Conservation (phyloP, 768 basidiomycete species). For the Lepiota subincarnata region DNA sequence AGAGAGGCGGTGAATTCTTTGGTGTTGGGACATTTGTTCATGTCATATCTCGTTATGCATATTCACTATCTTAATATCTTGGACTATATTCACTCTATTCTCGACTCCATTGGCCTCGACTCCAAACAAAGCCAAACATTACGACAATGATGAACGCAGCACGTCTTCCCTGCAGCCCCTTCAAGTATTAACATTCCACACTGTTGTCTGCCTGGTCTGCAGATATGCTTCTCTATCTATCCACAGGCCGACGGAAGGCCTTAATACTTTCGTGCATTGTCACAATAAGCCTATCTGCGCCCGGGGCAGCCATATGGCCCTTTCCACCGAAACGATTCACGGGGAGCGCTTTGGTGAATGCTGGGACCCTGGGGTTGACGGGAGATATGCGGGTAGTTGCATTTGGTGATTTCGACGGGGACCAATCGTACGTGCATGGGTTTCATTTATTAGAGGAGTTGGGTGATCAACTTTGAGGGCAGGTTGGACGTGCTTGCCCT, state of each 20-base stretch:
- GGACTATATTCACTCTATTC: background rate
- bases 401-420: slow-evolving; percentile 93
- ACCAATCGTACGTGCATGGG: slow-evolving; percentile 83
- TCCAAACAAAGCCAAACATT: slow-evolving; percentile 5
- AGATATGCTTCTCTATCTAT: background rate
- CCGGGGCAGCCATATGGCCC: slow-evolving; percentile 52
- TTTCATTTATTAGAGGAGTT: background rate
- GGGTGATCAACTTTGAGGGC: slow-evolving; percentile 7
- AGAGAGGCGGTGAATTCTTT: slow-evolving; percentile 59
- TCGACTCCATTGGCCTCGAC: background rate
- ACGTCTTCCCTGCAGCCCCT: background rate
- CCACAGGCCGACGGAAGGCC: background rate
- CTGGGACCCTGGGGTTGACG: slow-evolving; percentile 76
- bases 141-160: background rate
- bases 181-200: background rate
- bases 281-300: background rate
- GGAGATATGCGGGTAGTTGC: slow-evolving; percentile 75
- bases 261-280: slow-evolving; percentile 1
- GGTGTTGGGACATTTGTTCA: background rate
- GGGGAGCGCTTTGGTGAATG: slow-evolving; percentile 73
- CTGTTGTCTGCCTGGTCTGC: slow-evolving; percentile 1
- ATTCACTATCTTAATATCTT: background rate
- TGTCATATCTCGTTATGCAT: background rate
- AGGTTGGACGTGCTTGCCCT: slow-evolving; percentile 84
- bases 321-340: slow-evolving; percentile 84